Evolutionary conservation across 768 basidiomycete genomes (phyloP).

Genomic region (Leccinellum luteum): DNA sequence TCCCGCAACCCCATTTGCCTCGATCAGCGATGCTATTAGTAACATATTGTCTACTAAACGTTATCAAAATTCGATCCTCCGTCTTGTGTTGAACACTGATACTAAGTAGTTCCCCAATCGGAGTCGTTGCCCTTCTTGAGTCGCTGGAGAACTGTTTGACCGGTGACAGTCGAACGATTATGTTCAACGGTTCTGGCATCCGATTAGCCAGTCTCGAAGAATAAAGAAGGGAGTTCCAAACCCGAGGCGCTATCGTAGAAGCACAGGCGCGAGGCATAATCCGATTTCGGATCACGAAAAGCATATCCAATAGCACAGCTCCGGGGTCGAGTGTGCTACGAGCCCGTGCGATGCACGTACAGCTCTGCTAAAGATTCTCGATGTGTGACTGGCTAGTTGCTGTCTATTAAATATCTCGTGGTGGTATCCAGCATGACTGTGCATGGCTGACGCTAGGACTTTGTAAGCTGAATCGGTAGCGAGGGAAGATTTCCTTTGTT

Average conservation of each 20-base stretch:
- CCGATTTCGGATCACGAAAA: background rate
- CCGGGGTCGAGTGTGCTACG: background rate
- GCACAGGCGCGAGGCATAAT: too few relatives aligned
- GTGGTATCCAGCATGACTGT: background rate
- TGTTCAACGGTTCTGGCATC: background rate
- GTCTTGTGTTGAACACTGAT: background rate
- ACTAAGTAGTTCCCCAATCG: background rate
- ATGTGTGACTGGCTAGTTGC: too few relatives aligned
- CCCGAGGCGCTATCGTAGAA: background rate
- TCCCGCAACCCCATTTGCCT: background rate
- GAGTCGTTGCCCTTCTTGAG: background rate
- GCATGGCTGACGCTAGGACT: background rate
- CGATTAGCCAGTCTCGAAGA: background rate
- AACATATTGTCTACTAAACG: background rate
- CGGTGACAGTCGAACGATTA: background rate
- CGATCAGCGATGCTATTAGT: background rate
- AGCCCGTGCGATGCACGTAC: background rate
- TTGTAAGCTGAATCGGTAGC: constrained; percentile 3
- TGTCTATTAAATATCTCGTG: background rate
- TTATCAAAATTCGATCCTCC: background rate
- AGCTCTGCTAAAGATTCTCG: background rate
- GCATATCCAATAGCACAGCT: background rate
- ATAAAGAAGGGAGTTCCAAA: too few relatives aligned
- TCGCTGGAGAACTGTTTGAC: background rate
- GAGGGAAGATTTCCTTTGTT: background rate